Percentiles rank a stretch among this genome's conserved stretches.
Evolutionary conservation across 2,329 filamentous ascomycete species (phyloP).

Genomic region (Aspergillus brasiliensis): DNA sequence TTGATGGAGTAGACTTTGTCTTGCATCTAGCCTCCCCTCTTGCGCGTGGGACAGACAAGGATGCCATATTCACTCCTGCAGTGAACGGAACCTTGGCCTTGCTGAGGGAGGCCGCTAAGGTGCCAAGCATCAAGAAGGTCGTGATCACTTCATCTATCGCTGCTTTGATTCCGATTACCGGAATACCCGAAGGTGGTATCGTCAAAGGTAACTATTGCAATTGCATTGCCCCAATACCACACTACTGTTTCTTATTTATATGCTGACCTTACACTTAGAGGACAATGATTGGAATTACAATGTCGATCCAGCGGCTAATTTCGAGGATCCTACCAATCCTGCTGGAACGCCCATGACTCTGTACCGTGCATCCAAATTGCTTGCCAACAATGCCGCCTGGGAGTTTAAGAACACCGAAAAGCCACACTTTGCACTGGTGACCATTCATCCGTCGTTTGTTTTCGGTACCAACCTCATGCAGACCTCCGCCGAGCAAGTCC

Average conservation of each 20-base stretch:
- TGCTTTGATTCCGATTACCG: constrained; percentile 20
- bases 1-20: constrained; percentile 27
- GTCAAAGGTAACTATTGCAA: constrained; percentile 20
- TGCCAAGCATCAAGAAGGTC: constrained; percentile 26
- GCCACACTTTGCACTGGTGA: constrained; percentile 25
- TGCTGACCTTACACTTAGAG: constrained; percentile 15
- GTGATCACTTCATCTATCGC: constrained; percentile 27
- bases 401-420: constrained; percentile 18
- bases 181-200: constrained; percentile 21
- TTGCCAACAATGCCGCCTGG: constrained; percentile 26
- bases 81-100: constrained; percentile 23
- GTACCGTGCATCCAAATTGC: constrained; percentile 29
- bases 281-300: constrained; percentile 25
- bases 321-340: constrained; percentile 13
- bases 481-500: constrained; percentile 14
- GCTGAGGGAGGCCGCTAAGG: constrained; percentile 20
- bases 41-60: constrained; percentile 18
- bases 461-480: constrained; percentile 26
- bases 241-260: neutral
- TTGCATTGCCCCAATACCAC: too few species aligned
- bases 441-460: constrained; percentile 27
- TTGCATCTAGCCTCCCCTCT: constrained; percentile 31
- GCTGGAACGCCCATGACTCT: constrained; percentile 19
- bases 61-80: constrained; percentile 25
- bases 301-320: constrained; percentile 19